Evolutionary conservation across 176 grass and related monocot genomes (phyloP), one percentile per base, ranked within the genome.

Genomic region (Otatea glauca): DNA sequence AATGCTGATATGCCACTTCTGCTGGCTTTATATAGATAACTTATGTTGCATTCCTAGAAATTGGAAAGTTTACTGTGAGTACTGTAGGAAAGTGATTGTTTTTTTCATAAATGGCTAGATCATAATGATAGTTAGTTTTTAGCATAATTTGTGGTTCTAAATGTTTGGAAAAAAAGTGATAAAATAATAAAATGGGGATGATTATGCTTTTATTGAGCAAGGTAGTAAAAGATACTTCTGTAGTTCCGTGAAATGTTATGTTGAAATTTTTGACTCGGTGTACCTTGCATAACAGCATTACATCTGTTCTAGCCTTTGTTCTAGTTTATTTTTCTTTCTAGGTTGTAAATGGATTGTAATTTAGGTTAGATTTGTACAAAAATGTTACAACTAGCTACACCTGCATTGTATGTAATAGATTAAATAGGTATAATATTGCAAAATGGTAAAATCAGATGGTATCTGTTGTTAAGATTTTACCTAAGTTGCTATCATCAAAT

Each of bases 321-420:
- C 0, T 13, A 25, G 9, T 20, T 63, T 15, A 70, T 85, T 24
- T 65, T 78, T 64, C 1, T 37, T 25, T 34, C 1, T 70, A 7
- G 27, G 16, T 70, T 38, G 34, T 84, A 17, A 51, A 32, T 23
- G 3, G 12, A 50, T 29, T 64, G n/a, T 54, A 54, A 55, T 64
- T 72, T 72, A 8, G 8, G 17, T 35, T 35, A 37, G 11, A 9
- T 49, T 41, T 78, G 27, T 17, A 25, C 8, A 66, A 65, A 9
- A 42, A 25, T 56, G 10, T 70, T 70, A 17, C 0, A 1, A 21
- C 34, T 44, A 69, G 49, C 35, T 24, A 17, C 34, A 41, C 67
- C 67, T 81, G 13, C 78, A 81, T 55, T 45, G 56, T 8, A 56
- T 25, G 4, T 79, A 65, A 42, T 21, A 81, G 48, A 49, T 55